Conservation (phyloP, 2,329 filamentous ascomycete genomes). For the Dothideomycetidae sp. region DNA sequence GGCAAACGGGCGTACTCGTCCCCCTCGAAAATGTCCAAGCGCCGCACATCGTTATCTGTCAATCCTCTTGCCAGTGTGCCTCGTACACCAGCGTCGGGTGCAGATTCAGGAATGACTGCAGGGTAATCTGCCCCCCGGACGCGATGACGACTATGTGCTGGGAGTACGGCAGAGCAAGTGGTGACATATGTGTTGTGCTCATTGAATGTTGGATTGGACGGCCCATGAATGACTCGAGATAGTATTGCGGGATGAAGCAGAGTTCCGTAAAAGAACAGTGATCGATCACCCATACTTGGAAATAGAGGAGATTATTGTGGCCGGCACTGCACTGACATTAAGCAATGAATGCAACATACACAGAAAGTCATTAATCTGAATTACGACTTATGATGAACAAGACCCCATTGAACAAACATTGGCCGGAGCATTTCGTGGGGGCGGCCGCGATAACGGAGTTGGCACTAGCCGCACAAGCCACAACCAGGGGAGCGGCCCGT, state of each 20-base stretch:
- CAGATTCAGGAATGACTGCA: slow-evolving; percentile 44
- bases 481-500: too few species aligned
- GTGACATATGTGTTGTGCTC: slow-evolving; percentile 33
- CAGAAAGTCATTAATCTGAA: too few species aligned
- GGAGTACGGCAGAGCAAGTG: slow-evolving; percentile 59
- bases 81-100: slow-evolving; percentile 40
- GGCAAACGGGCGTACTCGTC: slow-evolving; percentile 47
- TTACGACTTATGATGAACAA: too few species aligned
- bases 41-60: slow-evolving; percentile 58
- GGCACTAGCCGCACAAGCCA: too few species aligned
- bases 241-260: slow-evolving; percentile 81
- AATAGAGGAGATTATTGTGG: too few species aligned
- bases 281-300: slow-evolving; percentile 38
- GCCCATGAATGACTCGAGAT: slow-evolving; percentile 65
- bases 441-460: too few species aligned
- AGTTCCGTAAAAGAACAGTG: slow-evolving; percentile 53
- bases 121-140: slow-evolving; percentile 66
- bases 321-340: too few species aligned
- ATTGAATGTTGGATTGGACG: slow-evolving; percentile 36
- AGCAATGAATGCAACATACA: too few species aligned
- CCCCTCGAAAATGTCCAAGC: slow-evolving; percentile 75
- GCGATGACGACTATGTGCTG: slow-evolving; percentile 54
- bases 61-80: slow-evolving; percentile 68
- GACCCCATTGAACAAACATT: too few species aligned
- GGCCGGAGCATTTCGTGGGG: too few species aligned